Conservation (phyloP, 148 eudicot genomes). For the Rhododendron williamsianum region DNA sequence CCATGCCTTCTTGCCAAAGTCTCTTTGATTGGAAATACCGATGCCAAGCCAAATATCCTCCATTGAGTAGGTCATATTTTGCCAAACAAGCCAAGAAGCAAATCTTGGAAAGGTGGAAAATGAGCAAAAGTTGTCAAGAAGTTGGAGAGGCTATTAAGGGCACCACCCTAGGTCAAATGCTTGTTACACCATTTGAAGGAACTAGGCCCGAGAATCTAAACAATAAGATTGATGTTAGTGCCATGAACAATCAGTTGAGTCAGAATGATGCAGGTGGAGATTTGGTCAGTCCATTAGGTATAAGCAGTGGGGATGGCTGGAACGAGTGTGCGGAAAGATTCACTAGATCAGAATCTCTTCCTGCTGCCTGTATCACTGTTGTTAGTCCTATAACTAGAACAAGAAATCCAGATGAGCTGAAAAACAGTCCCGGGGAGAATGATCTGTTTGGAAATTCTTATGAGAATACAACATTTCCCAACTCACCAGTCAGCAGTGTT, state of each 20-base stretch:
- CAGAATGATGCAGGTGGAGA: not conserved
- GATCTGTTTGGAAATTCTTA: slow-evolving; percentile 14
- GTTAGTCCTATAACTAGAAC: slow-evolving; percentile 25
- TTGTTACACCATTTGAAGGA: slow-evolving; percentile 7
- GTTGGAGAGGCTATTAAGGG: slow-evolving; percentile 10
- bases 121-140: slow-evolving; percentile 13
- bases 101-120: slow-evolving; percentile 26
- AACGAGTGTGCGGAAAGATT: slow-evolving; percentile 17
- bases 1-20: slow-evolving; percentile 15
- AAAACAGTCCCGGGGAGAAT: slow-evolving; percentile 12
- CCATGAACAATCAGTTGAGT: slow-evolving; percentile 1
- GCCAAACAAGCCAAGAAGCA: slow-evolving; percentile 24
- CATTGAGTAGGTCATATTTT: slow-evolving; percentile 14
- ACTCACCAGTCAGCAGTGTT: not conserved
- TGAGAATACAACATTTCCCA: not conserved
- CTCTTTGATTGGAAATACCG: slow-evolving; percentile 14
- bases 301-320: slow-evolving; percentile 7
- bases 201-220: slow-evolving; percentile 3
- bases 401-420: slow-evolving; percentile 14
- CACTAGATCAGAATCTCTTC: slow-evolving; percentile 18
- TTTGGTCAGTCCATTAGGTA: not conserved
- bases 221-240: not conserved
- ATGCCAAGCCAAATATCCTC: not conserved
- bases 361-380: slow-evolving; percentile 11
- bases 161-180: slow-evolving; percentile 17